Conservation (phyloP, 306 rosid genomes). For the Herpetospermum pedunculosum region DNA sequence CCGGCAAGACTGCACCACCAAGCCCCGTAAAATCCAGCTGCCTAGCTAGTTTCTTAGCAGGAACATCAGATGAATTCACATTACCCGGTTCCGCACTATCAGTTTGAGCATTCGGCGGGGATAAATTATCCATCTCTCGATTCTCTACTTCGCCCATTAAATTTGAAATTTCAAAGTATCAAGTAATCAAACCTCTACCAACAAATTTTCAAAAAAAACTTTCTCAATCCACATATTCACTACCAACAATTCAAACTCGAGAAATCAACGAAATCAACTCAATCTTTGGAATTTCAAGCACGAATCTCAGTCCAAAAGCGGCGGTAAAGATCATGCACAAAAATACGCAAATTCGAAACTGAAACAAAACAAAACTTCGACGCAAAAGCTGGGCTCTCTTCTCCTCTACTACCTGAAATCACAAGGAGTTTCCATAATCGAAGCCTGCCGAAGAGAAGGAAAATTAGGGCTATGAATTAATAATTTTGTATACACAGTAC, state of each 20-base stretch:
- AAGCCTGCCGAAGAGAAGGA: background rate
- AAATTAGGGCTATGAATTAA: background rate
- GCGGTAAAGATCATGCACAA: background rate
- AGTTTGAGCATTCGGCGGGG: background rate
- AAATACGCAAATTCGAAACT: background rate
- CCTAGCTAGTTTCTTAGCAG: constrained; percentile 8
- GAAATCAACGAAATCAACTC: background rate
- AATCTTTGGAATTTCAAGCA: background rate
- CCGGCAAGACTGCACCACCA: constrained; percentile 5
- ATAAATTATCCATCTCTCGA: background rate
- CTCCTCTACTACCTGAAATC: background rate
- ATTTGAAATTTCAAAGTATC: background rate
- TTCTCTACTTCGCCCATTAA: constrained; percentile 9
- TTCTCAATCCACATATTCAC: background rate
- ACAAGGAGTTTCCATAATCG: background rate
- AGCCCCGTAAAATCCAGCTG: constrained; percentile 8
- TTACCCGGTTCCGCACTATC: background rate
- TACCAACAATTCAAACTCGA: background rate
- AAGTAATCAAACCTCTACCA: background rate
- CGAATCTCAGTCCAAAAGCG: background rate
- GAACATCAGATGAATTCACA: background rate
- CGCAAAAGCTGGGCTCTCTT: background rate
- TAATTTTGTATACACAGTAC: constrained; percentile 7
- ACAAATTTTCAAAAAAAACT: background rate
- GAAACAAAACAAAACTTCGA: background rate